Evolutionary conservation across 164 flowering plant genomes (phyloP), one percentile per base, ranked within the genome.

Genomic region (Berberis vulgaris): DNA sequence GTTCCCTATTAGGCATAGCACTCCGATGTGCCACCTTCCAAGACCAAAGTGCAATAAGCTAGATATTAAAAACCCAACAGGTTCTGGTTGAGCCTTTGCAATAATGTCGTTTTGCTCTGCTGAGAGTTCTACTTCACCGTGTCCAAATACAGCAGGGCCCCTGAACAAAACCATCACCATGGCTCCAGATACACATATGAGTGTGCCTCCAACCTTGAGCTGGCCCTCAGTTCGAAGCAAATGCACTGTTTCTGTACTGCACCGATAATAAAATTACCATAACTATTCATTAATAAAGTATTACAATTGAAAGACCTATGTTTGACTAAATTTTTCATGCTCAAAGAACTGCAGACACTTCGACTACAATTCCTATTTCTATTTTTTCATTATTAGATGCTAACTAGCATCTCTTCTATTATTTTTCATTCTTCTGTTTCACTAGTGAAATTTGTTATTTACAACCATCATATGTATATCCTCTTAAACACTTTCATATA

Each of bases 181-280:
- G 47, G 99, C 99, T 65, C 99, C 97, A 70, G 63, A 83, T 54
- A 94, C 96, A 80, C 97, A 94, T 8, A 86, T 49, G 10, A 89
- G 59, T 39, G 96, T 91, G 57, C 96, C 99, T 49, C 80, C 89
- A 74, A 94, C 83, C 80, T 94, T 94, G 46, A 81, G 79, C 74
- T 82, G 88, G 62, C 97, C 99, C 79, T 94, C 97, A 67, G 65
- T 69, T 74, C 67, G 83, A 1, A 73, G 71, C 63, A 94, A 73
- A 75, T 86, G 86, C 71, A 91, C 81, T 54, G 80, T 77, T 77
- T 94, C 99, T 74, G 96, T 89, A 58, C 98, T 93, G 97, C 82
- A 80, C 59, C 56, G 57, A 65, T 43, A 56, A 68, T 52, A 70
- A 49, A 71, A 45, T 44, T 2, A 67, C 47, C 45, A 26, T 26